Conservation (phyloP, 2,329 filamentous ascomycete genomes). For the Aureobasidium lini region DNA sequence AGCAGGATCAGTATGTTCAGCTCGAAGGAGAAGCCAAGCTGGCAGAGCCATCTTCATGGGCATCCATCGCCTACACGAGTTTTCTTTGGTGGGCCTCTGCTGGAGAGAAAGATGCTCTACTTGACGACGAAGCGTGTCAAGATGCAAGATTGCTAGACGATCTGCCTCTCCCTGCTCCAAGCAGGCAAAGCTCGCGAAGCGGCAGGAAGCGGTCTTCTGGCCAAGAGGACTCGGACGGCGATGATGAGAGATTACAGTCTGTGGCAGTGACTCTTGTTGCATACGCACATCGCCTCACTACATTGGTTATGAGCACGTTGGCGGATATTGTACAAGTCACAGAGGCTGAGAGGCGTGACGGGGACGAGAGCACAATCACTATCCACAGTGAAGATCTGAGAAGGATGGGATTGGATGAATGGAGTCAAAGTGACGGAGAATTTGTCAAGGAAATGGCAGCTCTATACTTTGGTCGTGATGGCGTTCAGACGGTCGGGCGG, state of each 20-base stretch:
- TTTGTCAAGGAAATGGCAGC: slow-evolving; percentile 58
- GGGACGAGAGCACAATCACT: slow-evolving; percentile 29
- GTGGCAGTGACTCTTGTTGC: slow-evolving; percentile 67
- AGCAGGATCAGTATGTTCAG: slow-evolving; percentile 14
- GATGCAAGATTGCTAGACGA: slow-evolving; percentile 39
- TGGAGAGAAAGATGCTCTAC: slow-evolving; percentile 57
- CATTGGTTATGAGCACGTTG: slow-evolving; percentile 55
- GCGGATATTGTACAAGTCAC: slow-evolving; percentile 48
- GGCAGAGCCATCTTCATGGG: slow-evolving; percentile 55
- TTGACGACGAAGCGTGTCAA: slow-evolving; percentile 47
- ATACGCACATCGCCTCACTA: slow-evolving; percentile 73
- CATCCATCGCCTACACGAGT: slow-evolving; percentile 67
- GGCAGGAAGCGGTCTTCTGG: background rate
- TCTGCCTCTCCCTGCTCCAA: slow-evolving; percentile 21
- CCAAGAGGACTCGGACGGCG: slow-evolving; percentile 39
- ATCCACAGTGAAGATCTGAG: slow-evolving; percentile 59
- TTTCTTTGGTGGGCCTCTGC: slow-evolving; percentile 91
- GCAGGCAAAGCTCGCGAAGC: background rate
- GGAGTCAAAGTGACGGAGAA: slow-evolving; percentile 62
- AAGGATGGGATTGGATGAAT: slow-evolving; percentile 69
- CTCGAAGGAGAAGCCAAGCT: slow-evolving; percentile 27
- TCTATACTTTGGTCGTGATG: slow-evolving; percentile 57
- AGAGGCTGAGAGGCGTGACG: slow-evolving; percentile 31
- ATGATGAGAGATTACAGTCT: slow-evolving; percentile 38
- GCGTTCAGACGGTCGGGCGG: slow-evolving; percentile 56